phyloP scores from a whole-genome alignment of 2,329 filamentous ascomycete species.

The Clonostachys chloroleuca region DNA sequence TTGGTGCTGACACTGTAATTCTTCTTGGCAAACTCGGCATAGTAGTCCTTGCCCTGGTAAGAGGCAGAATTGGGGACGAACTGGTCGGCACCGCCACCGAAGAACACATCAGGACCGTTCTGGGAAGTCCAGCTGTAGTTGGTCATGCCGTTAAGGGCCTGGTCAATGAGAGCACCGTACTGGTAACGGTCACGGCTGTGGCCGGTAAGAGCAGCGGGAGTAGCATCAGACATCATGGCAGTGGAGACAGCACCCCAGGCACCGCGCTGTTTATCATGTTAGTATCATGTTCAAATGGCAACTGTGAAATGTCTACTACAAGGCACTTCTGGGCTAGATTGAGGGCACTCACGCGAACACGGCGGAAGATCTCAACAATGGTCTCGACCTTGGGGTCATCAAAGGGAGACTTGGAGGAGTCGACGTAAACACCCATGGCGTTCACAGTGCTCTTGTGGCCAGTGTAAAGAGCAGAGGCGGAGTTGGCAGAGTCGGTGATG shows the following conservation, averaged over 20 bases:
- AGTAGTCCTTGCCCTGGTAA: conserved; percentile 72
- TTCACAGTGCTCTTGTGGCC: conserved; percentile 85
- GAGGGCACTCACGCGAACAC: conserved; percentile 53
- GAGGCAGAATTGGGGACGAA: conserved; percentile 64
- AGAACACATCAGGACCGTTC: conserved; percentile 73
- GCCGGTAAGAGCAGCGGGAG: conserved; percentile 68
- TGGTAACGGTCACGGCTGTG: conserved; percentile 68
- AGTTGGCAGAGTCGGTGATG: conserved; percentile 86
- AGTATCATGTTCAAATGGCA: conserved; percentile 1
- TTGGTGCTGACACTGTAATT: conserved; percentile 71
- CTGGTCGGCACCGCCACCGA: conserved; percentile 79
- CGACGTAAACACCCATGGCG: conserved; percentile 74
- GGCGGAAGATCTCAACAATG: conserved; percentile 72
- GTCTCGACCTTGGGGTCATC: conserved; percentile 87
- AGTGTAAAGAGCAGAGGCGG: conserved; percentile 74
- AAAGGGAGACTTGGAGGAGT: conserved; percentile 67
- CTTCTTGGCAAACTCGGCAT: conserved; percentile 67
- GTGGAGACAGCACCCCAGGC: conserved; percentile 69
- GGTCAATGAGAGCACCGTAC: conserved; percentile 71
- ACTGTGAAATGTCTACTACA: not conserved
- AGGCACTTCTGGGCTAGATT: too few relatives aligned
- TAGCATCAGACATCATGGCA: conserved; percentile 79
- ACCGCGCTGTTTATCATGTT: conserved; percentile 29
- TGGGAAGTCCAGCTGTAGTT: conserved; percentile 81
- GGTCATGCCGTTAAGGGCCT: conserved; percentile 68